Evolutionary conservation across 106 monocot genomes (phyloP), one percentile per base, ranked within the genome.

Genomic region (Alisma plantagoaquatica): DNA sequence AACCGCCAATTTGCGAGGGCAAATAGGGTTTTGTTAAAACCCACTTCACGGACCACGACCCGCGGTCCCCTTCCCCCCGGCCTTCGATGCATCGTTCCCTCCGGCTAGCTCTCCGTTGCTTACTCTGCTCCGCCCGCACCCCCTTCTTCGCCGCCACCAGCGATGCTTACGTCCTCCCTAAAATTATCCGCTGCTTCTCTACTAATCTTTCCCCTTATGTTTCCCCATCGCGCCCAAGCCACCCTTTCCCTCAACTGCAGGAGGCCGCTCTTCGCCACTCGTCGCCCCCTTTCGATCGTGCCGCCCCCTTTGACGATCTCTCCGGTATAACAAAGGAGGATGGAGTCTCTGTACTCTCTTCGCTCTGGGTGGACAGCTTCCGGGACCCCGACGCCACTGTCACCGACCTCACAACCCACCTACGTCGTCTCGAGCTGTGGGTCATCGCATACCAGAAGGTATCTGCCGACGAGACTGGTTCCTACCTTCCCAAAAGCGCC

Each of bases 381-480:
- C 80, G 75, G 23, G 21, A 64, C 52, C 67, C 84, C 4, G 27
- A 61, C 54, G 25, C 54, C 44, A 60, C 79, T 32, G 54, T 63
- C 31, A 50, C 60, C 42, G 31, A 67, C 32, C 77, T 94, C 59
- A 49, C 84, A 32, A 41, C 77, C 30, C 68, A 51, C 65, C 85
- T 90, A 61, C 63, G 55, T 55, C 73, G 70, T 31, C 69, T 69
- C 25, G 74, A 78, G 46, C 84, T 98, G 15, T 98, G 90, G 90
- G 48, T 85, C 45, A 82, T 98, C 46, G 85, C 98, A 41, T 98
- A 90, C 67, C 98, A 98, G 73, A 98, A 98, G 72, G 85, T 74
- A 46, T 57, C 65, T 54, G 81, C 98, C 22, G 98, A 98, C 67
- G 89, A 78, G 24, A 85, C 85, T 25, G 98, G 98, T 10, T 63